phyloP scores from a whole-genome alignment of 768 basidiomycete genomes.

The Solioccasus polychromus region DNA sequence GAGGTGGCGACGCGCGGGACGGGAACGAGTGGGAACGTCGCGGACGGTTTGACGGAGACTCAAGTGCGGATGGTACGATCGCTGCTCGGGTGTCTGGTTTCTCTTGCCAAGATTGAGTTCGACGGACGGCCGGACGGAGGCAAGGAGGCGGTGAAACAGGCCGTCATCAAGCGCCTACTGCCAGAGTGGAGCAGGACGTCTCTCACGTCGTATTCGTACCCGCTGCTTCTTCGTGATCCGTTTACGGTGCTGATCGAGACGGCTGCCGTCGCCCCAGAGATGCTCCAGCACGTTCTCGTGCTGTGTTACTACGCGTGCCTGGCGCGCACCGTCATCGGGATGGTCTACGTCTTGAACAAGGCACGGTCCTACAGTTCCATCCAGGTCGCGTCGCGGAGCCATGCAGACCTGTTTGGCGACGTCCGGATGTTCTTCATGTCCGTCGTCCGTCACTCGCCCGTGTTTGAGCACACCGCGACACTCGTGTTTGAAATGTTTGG shows the following conservation, averaged over 20 bases:
- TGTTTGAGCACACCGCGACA: slow-evolving; percentile 82
- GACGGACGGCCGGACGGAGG: slow-evolving; percentile 71
- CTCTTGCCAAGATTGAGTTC: slow-evolving; percentile 66
- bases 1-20: slow-evolving; percentile 80
- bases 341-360: slow-evolving; percentile 81
- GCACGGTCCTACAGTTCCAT: slow-evolving; percentile 52
- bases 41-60: slow-evolving; percentile 66
- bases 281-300: slow-evolving; percentile 84
- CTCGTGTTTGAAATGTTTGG: slow-evolving; percentile 78
- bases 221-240: slow-evolving; percentile 86
- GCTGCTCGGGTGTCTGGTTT: slow-evolving; percentile 65
- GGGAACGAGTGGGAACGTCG: slow-evolving; percentile 49
- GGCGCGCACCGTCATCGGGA: slow-evolving; percentile 79
- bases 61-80: slow-evolving; percentile 77
- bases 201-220: slow-evolving; percentile 78
- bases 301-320: slow-evolving; percentile 90
- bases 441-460: slow-evolving; percentile 83
- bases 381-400: slow-evolving; percentile 44
- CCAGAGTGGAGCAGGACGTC: slow-evolving; percentile 92
- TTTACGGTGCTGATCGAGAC: slow-evolving; percentile 88
- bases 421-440: slow-evolving; percentile 90
- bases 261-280: slow-evolving; percentile 85
- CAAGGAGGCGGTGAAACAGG: slow-evolving; percentile 72
- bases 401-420: slow-evolving; percentile 78
- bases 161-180: slow-evolving; percentile 83